A percentile compares a stretch with the other conserved stretches of the same genome.
phyloP scores from a whole-genome alignment of 805 yeast species.

The Metschnikowia matae region DNA sequence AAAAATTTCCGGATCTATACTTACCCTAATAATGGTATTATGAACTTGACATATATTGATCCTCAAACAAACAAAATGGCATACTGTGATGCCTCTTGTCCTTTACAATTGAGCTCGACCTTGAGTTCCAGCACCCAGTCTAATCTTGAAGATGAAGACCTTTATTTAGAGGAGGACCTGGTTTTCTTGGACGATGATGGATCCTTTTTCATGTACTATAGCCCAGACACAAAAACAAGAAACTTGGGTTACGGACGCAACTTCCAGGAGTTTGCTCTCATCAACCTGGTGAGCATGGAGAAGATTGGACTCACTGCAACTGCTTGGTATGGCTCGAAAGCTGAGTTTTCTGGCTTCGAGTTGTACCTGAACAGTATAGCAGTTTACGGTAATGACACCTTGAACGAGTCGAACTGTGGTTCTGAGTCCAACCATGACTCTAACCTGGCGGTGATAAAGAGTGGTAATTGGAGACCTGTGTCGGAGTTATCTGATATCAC shows the following conservation, averaged over 20 bases:
- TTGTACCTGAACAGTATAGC: constrained; percentile 56
- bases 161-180: constrained; percentile 21
- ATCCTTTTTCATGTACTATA: constrained; percentile 32
- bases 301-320: constrained; percentile 60
- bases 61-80: constrained; percentile 55
- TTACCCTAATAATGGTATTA: constrained; percentile 77
- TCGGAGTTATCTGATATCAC: constrained; percentile 18
- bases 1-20: constrained; percentile 70
- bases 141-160: constrained; percentile 19
- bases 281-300: constrained; percentile 57
- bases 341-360: constrained; percentile 70
- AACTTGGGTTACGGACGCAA: constrained; percentile 40
- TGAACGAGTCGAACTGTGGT: constrained; percentile 65
- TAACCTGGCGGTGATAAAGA: constrained; percentile 23
- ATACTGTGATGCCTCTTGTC: constrained; percentile 88
- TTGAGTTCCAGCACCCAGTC: constrained; percentile 28
- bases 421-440: constrained; percentile 18
- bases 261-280: constrained; percentile 83
- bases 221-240: constrained; percentile 29
- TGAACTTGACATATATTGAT: constrained; percentile 85
- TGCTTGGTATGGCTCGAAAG: constrained; percentile 64
- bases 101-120: constrained; percentile 46
- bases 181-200: constrained; percentile 33
- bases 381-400: constrained; percentile 69
- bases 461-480: constrained; percentile 31